These are phyloP conservation scores for Ensete ventricosum DNA, from an alignment of 176 grass and related monocot species.

Conservation along the genomic window DNA sequence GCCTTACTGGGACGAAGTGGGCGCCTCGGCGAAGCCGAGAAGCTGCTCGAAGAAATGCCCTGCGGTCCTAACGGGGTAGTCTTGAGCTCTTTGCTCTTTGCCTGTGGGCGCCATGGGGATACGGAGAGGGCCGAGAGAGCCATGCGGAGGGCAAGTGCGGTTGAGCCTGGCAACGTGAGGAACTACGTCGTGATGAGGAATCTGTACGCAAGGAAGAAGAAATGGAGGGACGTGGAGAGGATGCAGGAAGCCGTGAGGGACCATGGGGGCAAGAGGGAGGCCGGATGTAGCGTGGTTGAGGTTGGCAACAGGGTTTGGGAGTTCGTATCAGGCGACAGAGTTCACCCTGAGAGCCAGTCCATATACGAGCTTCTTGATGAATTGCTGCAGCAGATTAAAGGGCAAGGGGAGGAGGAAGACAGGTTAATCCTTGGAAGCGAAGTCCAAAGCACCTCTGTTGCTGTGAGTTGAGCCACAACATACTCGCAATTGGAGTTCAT, in stretches of 20 bases:
- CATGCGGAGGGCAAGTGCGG: constrained; percentile 8
- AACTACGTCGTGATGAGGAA: constrained; percentile 30
- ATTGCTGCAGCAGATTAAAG: constrained; percentile 8
- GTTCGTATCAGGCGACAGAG: constrained; percentile 20
- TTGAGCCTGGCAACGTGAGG: constrained; percentile 19
- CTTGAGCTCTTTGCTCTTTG: constrained; percentile 21
- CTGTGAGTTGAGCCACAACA: neutral
- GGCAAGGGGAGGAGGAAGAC: neutral
- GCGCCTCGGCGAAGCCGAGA: constrained; percentile 20
- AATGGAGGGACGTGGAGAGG: constrained; percentile 21
- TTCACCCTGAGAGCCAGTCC: neutral
- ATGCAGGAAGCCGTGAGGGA: constrained; percentile 8
- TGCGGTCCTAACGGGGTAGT: constrained; percentile 15
- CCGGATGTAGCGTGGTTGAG: constrained; percentile 22
- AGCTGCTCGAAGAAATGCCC: constrained; percentile 21
- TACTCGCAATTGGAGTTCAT: too few relatives aligned
- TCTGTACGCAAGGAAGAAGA: constrained; percentile 9
- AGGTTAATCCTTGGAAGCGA: neutral
- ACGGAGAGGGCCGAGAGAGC: constrained; percentile 17
- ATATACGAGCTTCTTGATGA: constrained; percentile 4
- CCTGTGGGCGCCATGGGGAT: constrained; percentile 15
- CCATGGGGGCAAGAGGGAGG: constrained; percentile 21
- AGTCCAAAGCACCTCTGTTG: neutral
- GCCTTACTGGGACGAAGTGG: constrained; percentile 23
- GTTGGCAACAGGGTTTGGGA: constrained; percentile 15